Evolutionary conservation across 2,329 filamentous ascomycete genomes (phyloP), one percentile per base, ranked within the genome.

Genomic region (Leptoxyphium fumago): DNA sequence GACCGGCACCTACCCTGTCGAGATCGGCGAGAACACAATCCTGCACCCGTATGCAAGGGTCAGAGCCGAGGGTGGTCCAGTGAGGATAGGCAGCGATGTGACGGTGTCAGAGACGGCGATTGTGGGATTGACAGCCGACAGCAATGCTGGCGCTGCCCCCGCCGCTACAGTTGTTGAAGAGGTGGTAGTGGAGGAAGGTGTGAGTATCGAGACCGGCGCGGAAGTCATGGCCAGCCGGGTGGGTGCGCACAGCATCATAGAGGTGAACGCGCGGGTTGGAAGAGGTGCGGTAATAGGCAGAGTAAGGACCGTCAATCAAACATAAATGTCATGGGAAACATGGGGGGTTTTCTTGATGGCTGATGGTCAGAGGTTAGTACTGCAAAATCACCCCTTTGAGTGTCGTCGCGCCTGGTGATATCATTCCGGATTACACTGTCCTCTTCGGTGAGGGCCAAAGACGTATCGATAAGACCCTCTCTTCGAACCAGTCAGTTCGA

Each of bases 41-140:
- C 66, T 98, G n/a, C 89, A 96, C 56, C 88, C 91, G 1, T 84
- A 88, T 41, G 77, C 80, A 13, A 78, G 57, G 42, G 58, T 71
- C 28, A 61, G 58, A 32, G 66, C 67, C 34, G 57, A 61, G 1
- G 44, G 60, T 14, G 65, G 64, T n/a, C 60, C 61, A 1, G 64
- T 71, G 1, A 59, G 60, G 14, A 56, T 72, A 7, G 67, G 65
- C 0, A 60, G 62, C 38, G 63, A 64, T 21, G 91, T 84, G 55
- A 82, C 94, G 39, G 72, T 96, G 38, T 78, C 82, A 52, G 91
- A 96, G 56, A 69, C 69, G 30, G 65, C 66, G 13, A 55, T 61
- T 17, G 56, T 71, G 47, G 47, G 58, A 47, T 47, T 50, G 34
- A 40, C 50, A 29, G 40, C 39, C 1, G 32, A 18, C n/a, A 2